phyloP scores from a whole-genome alignment of 2,329 filamentous ascomycete genomes.

The Arthrobotrys megalospora region DNA sequence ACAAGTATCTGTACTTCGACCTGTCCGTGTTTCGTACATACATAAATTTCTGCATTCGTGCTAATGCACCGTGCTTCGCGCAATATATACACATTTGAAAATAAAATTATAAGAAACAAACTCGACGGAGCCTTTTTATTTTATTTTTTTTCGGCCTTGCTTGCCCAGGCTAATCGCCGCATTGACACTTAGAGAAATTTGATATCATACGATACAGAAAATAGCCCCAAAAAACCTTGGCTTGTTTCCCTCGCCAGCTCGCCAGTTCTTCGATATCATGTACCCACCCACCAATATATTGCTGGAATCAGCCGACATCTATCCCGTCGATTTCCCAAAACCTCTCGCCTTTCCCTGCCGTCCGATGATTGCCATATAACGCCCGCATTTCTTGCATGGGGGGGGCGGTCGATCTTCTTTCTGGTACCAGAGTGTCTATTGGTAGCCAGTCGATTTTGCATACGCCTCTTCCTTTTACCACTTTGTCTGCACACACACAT shows the following conservation, averaged over 20 bases:
- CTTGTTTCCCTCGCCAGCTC: constrained; percentile 21
- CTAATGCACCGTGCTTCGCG: constrained; percentile 49
- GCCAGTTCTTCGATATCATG: constrained; percentile 10
- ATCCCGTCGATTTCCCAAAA: constrained; percentile 17
- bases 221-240: constrained; percentile 10
- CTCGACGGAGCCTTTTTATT: constrained; percentile 34
- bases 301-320: constrained; percentile 40
- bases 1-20: constrained; percentile 44
- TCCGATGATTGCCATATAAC: constrained; percentile 45
- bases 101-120: constrained; percentile 8
- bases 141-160: constrained; percentile 8
- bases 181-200: constrained; percentile 54
- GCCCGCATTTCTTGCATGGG: constrained; percentile 58
- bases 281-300: constrained; percentile 29
- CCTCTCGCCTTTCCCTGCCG: constrained; percentile 32
- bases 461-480: constrained; percentile 46
- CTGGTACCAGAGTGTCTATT: constrained; percentile 13
- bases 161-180: constrained; percentile 49
- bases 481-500: constrained; percentile 47
- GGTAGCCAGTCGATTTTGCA: constrained; percentile 55
- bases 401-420: constrained; percentile 57
- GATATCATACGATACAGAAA: constrained; percentile 49
- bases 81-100: constrained; percentile 37
- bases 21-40: constrained; percentile 11
- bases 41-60: background rate